phyloP scores from a whole-genome alignment of 176 grass and related monocot genomes.

The Carex myosuroides region DNA sequence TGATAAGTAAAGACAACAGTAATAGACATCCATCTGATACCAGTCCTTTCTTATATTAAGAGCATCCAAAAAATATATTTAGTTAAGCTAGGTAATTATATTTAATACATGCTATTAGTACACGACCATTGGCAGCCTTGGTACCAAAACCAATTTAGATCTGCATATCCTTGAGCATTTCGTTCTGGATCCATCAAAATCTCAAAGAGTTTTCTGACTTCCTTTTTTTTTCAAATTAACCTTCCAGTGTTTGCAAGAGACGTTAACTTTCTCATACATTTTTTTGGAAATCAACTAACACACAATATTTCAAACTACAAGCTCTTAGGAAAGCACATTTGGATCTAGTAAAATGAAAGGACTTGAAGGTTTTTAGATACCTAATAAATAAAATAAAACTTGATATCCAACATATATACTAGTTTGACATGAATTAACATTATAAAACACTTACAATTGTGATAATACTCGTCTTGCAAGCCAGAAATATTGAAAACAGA shows the following conservation, averaged over 20 bases:
- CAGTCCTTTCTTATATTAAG: neutral
- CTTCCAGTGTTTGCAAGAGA: neutral
- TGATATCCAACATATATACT: neutral
- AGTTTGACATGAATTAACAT: neutral
- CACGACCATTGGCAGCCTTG: neutral
- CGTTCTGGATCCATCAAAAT: neutral
- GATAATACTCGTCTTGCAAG: constrained; percentile 71
- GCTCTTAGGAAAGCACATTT: neutral
- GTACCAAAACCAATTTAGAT: neutral
- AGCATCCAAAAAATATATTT: neutral
- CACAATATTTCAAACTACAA: constrained; percentile 13
- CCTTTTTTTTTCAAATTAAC: neutral
- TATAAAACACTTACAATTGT: constrained; percentile 52
- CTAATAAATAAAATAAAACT: neutral
- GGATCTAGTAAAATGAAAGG: neutral
- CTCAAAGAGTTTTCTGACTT: neutral
- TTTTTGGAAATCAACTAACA: constrained; percentile 1
- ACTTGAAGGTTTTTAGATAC: neutral
- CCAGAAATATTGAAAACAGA: constrained; percentile 90
- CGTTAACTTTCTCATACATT: neutral
- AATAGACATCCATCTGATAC: neutral
- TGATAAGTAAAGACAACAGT: neutral
- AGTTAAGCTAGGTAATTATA: neutral
- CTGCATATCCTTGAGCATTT: neutral
- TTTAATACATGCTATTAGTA: neutral